Evolutionary conservation across 1,284 basidiomycete genomes (phyloP).

Genomic region (Cryptococcus jaspeensis): DNA sequence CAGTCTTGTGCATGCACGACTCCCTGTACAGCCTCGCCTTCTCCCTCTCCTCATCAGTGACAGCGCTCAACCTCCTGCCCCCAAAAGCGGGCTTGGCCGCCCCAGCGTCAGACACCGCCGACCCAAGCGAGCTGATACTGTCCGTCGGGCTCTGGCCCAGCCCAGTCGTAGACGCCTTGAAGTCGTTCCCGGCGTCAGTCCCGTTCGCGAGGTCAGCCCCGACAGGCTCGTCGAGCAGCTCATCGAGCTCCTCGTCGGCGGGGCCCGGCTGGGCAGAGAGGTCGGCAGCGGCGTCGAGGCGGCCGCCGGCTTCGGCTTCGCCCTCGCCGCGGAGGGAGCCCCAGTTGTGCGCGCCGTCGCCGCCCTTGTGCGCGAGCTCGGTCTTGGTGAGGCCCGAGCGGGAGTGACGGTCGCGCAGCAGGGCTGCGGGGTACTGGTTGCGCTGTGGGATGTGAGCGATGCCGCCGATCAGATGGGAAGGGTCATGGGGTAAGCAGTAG

Average conservation of each 20-base stretch:
- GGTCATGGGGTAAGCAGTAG: background rate
- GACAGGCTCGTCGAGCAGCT: slow-evolving; percentile 2
- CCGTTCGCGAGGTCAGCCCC: background rate
- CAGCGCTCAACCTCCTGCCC: slow-evolving; percentile 42
- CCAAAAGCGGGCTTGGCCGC: slow-evolving; percentile 21
- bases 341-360: slow-evolving; percentile 80
- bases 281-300: slow-evolving; percentile 55
- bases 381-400: slow-evolving; percentile 70
- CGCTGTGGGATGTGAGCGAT: slow-evolving; percentile 34
- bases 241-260: slow-evolving; percentile 19
- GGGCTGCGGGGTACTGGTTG: slow-evolving; percentile 67
- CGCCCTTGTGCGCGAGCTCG: slow-evolving; percentile 64
- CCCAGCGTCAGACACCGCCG: slow-evolving; percentile 1
- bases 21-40: slow-evolving; percentile 44
- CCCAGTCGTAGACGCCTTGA: slow-evolving; percentile 3
- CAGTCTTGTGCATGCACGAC: slow-evolving; percentile 38
- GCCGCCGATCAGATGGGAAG: background rate
- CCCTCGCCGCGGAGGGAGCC: slow-evolving; percentile 67
- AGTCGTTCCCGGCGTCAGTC: background rate
- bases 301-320: slow-evolving; percentile 52
- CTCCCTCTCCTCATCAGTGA: slow-evolving; percentile 66
- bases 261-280: background rate
- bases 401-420: slow-evolving; percentile 69
- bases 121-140: slow-evolving; percentile 28
- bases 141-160: slow-evolving; percentile 27